Conservation (phyloP, 306 rosid genomes). For the Ammopiptanthus mongolicus region DNA sequence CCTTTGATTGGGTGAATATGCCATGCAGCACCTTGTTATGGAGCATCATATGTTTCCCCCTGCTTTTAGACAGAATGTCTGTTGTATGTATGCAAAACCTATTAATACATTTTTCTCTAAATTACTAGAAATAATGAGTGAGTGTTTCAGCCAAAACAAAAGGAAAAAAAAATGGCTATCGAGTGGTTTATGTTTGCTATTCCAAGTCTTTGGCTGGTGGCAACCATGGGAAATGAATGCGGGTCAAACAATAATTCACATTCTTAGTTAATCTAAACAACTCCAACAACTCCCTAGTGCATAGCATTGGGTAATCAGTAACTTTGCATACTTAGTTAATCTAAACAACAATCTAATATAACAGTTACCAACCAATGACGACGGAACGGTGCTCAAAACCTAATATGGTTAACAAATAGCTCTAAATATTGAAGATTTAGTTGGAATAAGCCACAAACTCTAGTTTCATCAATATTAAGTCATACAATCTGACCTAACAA, state of each 20-base stretch:
- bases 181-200: background rate
- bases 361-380: background rate
- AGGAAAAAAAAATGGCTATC: background rate
- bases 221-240: background rate
- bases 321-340: background rate
- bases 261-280: background rate
- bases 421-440: background rate
- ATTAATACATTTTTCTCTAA: background rate
- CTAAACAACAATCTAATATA: background rate
- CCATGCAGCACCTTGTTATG: background rate
- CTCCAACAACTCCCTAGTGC: background rate
- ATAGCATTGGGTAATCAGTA: background rate
- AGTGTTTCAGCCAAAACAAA: background rate
- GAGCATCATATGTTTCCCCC: background rate
- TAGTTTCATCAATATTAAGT: slow-evolving; percentile 5
- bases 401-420: background rate
- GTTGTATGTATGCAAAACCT: background rate
- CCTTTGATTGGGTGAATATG: background rate
- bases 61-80: background rate
- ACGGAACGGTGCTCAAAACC: background rate
- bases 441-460: background rate
- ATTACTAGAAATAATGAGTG: background rate
- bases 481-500: background rate
- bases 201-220: background rate
- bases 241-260: background rate